Base-by-base conservation (phyloP, 108 stramenopile species). In the Asterionellopsis glacialis region DNA sequence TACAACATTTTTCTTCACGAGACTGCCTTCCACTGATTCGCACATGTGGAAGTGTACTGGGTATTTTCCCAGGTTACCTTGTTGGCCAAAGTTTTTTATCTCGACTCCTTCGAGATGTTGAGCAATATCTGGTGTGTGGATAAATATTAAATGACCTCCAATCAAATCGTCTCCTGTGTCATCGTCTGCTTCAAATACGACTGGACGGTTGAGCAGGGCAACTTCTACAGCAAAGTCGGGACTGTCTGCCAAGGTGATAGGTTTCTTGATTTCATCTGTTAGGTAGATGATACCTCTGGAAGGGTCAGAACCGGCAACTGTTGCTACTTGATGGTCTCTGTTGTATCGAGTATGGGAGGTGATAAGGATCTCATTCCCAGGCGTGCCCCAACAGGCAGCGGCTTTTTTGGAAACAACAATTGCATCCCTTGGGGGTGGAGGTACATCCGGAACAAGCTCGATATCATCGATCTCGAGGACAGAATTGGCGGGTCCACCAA, bases 91-190 rank as follows among this genome's bases (percentile, higher is more conserved):
- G 23, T 70, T 68, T 11, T 14, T 39, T 41, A 84, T 71, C 41
- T 84, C 83, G 11, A 75, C 80, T 38, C 83, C 80, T 51, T 78
- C 74, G 33, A 85, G 73, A 12, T 56, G 19, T 57, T 85, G 83
- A 58, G 70, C 59, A n/a, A 78, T 68, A 13, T 48, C 6, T n/a
- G 78, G 75, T 1, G 83, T 85, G 44, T 81, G 78, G 28, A 82
- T 53, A 19, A 84, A 61, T 42, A 75, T 77, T 14, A 84, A 64
- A 51, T 84, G 78, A 9, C 67, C 76, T 41, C 80, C 84, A 23
- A 65, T 40, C 12, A 45, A 24, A 14, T 44, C 44, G 15, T 58
- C 43, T 16, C 23, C 44, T 11, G 16, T 25, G 22, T 65, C 64
- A 15, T 64, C 25, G 22, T 21, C 68, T 22, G 73, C 83, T 51